Evolutionary conservation across 1,139 yeast genomes (phyloP), one percentile per base, ranked within the genome.

Genomic region (Suhomyces anneliseae): DNA sequence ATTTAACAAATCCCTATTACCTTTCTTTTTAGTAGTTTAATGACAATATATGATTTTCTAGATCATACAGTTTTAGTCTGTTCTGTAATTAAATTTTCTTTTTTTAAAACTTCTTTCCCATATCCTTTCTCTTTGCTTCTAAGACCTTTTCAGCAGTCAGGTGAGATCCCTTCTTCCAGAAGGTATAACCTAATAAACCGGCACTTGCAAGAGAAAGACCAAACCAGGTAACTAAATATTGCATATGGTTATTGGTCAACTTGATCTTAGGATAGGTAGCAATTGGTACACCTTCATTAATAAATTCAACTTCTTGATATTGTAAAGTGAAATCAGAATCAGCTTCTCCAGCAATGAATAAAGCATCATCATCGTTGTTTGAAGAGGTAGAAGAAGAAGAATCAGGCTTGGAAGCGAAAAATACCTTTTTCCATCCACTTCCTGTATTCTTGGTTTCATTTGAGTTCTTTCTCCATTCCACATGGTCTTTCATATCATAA

Each of bases 191-290:
- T 49, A 92, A 73, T 62, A 88, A 76, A 33, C 84, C 81, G 0
- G 90, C 61, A 40, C 96, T 86, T 35, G 87, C 79, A 36, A 86
- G 58, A 1, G 90, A 83, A 38, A 90, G 78, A 0, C 96, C 96
- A 64, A 89, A 93, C 99, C 99, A 93, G 0, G 99, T 93, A 24
- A 90, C 81, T 59, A 93, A 72, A 64, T 93, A 93, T 66, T 93
- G 97, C 66, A 92, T 71, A 64, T 93, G 99, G 61, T 92, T 90
- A 65, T 93, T 95, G 54, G 87, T 81, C 61, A 90, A 78, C 53
- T 85, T 90, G 31, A 93, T 82, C 58, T 82, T 82, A 11, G 97
- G 95, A 6, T 77, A 70, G 45, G 86, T 82, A 1, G 97, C 99
- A 27, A 95, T 66, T 4, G 99, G 99, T 5, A 92, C 95, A 42